Evolutionary conservation across 129 eudicot genomes (phyloP).

Genomic region (Centaurea solstitialis): DNA sequence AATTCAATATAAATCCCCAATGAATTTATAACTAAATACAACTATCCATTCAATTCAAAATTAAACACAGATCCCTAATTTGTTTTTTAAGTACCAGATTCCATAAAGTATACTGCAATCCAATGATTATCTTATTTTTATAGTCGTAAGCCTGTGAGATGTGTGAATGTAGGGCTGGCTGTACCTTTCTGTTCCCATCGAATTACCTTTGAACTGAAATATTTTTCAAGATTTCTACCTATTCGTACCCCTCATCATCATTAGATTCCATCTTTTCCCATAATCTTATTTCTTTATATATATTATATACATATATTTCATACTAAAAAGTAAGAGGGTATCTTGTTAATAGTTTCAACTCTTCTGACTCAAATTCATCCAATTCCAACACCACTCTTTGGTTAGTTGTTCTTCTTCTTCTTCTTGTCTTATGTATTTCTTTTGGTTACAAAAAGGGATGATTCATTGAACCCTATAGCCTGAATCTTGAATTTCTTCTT

Average conservation of each 20-base stretch:
- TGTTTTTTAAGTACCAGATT: too few relatives aligned
- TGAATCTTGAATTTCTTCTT: slow-evolving; percentile 8
- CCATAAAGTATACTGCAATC: too few relatives aligned
- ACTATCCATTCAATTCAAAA: too few relatives aligned
- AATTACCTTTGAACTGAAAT: not conserved
- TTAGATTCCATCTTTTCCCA: slow-evolving; percentile 8
- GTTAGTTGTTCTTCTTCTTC: not conserved
- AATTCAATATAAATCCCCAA: too few relatives aligned
- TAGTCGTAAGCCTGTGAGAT: not conserved
- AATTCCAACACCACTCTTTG: slow-evolving; percentile 20
- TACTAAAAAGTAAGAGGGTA: slow-evolving; percentile 15
- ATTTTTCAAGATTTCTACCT: not conserved
- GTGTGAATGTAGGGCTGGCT: too few relatives aligned
- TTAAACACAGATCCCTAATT: too few relatives aligned
- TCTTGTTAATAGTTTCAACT: slow-evolving; percentile 6
- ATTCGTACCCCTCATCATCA: slow-evolving; percentile 14
- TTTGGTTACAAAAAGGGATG: not conserved
- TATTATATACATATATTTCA: not conserved
- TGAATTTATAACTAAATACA: too few relatives aligned
- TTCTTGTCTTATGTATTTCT: not conserved
- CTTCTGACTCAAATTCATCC: not conserved
- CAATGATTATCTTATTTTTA: not conserved
- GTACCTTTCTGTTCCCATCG: not conserved
- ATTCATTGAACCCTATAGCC: not conserved
- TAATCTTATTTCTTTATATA: not conserved